Evolutionary conservation across 1,139 yeast genomes (phyloP), one percentile per base, ranked within the genome.

Genomic region (Lodderomyces elongisporus): DNA sequence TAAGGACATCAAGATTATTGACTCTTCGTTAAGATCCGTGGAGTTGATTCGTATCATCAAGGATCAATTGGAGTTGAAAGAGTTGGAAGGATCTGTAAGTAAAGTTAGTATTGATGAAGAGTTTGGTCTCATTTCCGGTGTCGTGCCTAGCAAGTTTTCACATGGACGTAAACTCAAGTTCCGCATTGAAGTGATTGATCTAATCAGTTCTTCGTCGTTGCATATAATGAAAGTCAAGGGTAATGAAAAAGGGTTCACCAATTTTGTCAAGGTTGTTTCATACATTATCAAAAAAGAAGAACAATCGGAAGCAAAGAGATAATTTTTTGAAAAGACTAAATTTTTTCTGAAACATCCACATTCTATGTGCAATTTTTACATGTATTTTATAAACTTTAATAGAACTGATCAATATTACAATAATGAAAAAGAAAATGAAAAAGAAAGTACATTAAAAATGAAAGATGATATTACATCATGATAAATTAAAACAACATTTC

Each of bases 171-270:
- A 70, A 40, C 55, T 74, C 43, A 64, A 59, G 42, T 74, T 74
- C 46, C 63, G 60, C 44, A 69, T 74, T 28, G 68, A 58, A 36
- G 60, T 72, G 15, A 56, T 67, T 30, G 69, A 60, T 37, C 53
- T 62, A 40, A 57, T 58, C 27, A 55, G 56, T 33, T 44, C 65
- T 8, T 74, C 84, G 29, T 67, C 71, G 25, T 60, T 80, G 34
- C 71, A 70, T 38, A 66, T 81, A 42, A 66, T 66, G 29, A 77
- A 76, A 53, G 59, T 70, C 26, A 76, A 74, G 44, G 91, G 91
- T n/a, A 75, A 83, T n/a, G 62, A 67, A n/a, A 77, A 73, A 53
- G 76, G 83, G 14, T 78, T 81, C 53, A 64, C 57, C 30, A 77
- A 74, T 48, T 62, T 82, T 44, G 65, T 68, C 13, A 61, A 60